These are phyloP conservation scores for Coccomyxa subellipsoidea DNA, from an alignment of 163 green algal genomes.

Conservation along the genomic window DNA sequence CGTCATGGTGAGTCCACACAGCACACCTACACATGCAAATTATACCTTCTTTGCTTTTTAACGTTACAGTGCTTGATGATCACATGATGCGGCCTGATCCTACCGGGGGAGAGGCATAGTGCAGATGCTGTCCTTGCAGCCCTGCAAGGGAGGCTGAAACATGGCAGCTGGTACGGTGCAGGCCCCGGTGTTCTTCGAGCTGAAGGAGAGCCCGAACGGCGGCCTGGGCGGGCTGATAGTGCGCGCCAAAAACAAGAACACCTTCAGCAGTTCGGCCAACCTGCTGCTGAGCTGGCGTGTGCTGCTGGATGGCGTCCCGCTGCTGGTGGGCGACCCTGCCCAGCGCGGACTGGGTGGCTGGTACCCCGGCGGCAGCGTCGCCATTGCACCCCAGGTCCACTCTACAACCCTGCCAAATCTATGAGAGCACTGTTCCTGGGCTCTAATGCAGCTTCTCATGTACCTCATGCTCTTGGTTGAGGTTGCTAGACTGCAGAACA, in stretches of 20 bases:
- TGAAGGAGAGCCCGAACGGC: background rate
- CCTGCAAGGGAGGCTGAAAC: background rate
- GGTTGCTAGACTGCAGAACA: background rate
- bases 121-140: too few species aligned
- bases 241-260: conserved; percentile 49
- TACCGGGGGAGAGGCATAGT: too few species aligned
- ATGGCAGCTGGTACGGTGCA: conserved; percentile 26
- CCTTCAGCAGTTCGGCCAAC: conserved; percentile 42
- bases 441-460: too few species aligned
- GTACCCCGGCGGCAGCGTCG: conserved; percentile 6
- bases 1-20: conserved; percentile 32
- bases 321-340: conserved; percentile 13
- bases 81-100: too few species aligned
- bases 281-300: conserved; percentile 63
- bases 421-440: background rate
- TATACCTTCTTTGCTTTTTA: too few species aligned
- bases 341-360: conserved; percentile 10
- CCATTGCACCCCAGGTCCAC: conserved; percentile 21
- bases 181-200: conserved; percentile 54
- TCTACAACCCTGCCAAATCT: background rate
- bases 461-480: too few species aligned
- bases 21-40: background rate
- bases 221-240: conserved; percentile 15
- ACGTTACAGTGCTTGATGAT: too few species aligned
- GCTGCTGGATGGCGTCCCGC: conserved; percentile 49